A percentile compares a stretch with the other conserved stretches of the same genome.
Evolutionary conservation across 257 asterid species (phyloP).

Genomic region (Leonotis leonurus): DNA sequence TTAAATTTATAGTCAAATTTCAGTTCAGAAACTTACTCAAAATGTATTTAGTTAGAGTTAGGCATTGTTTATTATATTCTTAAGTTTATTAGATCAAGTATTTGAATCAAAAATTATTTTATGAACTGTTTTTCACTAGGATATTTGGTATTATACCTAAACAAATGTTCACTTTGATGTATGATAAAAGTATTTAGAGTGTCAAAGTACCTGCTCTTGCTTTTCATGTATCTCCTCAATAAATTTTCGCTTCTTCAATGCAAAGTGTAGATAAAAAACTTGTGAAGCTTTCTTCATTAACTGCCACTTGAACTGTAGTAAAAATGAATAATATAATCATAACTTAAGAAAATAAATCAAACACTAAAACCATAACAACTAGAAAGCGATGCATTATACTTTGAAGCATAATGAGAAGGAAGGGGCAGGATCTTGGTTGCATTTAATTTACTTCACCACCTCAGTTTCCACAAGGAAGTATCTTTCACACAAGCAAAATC

Average conservation of each 20-base stretch:
- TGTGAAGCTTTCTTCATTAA: conserved; percentile 82
- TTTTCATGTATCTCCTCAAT: conserved; percentile 91
- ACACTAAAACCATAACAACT: background rate
- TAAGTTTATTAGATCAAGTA: background rate
- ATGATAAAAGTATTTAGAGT: background rate
- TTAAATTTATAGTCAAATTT: too few relatives aligned
- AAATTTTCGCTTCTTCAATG: conserved; percentile 75
- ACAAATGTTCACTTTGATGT: background rate
- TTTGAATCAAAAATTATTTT: too few relatives aligned
- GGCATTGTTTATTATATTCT: background rate
- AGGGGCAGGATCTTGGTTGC: background rate
- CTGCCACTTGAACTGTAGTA: conserved; percentile 81
- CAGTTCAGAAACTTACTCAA: too few relatives aligned
- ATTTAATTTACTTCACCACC: background rate
- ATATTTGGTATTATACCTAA: background rate
- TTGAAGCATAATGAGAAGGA: background rate
- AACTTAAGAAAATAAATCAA: conserved; percentile 7
- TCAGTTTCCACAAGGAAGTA: background rate
- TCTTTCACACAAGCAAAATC: background rate
- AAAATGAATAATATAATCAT: conserved; percentile 23
- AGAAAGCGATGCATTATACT: background rate
- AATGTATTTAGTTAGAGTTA: background rate
- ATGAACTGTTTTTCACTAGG: background rate
- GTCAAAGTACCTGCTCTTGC: conserved; percentile 79
- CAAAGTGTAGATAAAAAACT: conserved; percentile 72